Base-by-base conservation (phyloP, 805 yeast genomes). In the Candida boleticola region DNA sequence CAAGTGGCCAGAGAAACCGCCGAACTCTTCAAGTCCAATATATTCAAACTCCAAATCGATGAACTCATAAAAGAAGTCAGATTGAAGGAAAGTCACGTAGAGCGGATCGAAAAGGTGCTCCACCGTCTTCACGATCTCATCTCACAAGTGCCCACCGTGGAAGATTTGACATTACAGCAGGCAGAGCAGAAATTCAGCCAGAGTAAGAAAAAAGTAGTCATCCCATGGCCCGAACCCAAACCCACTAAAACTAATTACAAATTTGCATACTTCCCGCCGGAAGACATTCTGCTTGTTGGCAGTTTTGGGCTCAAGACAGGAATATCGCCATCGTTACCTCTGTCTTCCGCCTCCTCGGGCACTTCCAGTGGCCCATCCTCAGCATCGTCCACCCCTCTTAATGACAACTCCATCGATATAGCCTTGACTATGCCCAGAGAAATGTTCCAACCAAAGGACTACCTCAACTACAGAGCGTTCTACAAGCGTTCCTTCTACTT, bases 1-100 rank as follows among this genome's bases (percentile, higher is more conserved):
- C 96, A 92, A 54, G 76, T 85, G 2, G 96, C 97, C 0, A 77
- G 96, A 53, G 97, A 90, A 61, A 87, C 97, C 1, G 93, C 95
- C 1, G 97, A 90, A 61, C 68, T 92, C 36, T 93, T 90, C 79
- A 89, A 90, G 57, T 89, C 97, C 6, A 93, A 90, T 63, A 89
- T 93, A 42, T 92, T 93, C 80, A 93, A 93, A 62, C 66, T 93
- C 44, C 96, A 93, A 67, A 89, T 93, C 46, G 98, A 90, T 64
- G 98, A 90, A 59, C 70, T 93, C 31, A 68, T 93, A 52, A 78
- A 80, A 51, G 98, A 92, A 62, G 77, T 92, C 31, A 78, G 80
- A 52, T 61, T 90, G 31, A 85, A 85, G 53, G 92, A 87, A 16
- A 63, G 78, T 14, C 82, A 83, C 54, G 76, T 84, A 34, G 59